Evolutionary conservation across 768 basidiomycete species (phyloP), one percentile per base, ranked within the genome.

Genomic region (Suillus subaureus): DNA sequence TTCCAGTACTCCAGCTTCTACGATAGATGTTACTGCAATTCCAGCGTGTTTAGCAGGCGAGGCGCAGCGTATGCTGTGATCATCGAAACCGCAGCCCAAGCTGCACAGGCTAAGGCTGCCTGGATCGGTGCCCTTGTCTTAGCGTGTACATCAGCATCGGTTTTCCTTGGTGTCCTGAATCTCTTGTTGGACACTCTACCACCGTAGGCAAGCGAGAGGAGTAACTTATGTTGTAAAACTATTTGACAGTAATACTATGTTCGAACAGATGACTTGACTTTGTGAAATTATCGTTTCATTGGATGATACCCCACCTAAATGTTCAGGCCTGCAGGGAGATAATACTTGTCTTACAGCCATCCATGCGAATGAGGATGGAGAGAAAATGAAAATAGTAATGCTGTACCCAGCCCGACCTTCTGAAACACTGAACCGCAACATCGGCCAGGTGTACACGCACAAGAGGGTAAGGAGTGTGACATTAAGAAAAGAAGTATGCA

Each of bases 81-180:
- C 7, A 55, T 35, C 33, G 54, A 55, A 55, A 55, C 54, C 21
- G 3, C 54, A 55, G 54, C 54, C 12, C 63, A 12, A 78, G 77
- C 63, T 9, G 31, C 45, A 8, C 39, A 63, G 51, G 77, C 77
- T 70, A 72, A 64, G 43, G 37, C 13, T 0, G 77, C 78, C 15
- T 82, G 82, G 81, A 73, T 77, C 54, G 79, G 80, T 0, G 82
- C 75, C 1, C 73, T 79, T 0, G 68, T 64, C 11, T 69, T 83
- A 3, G 74, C 76, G 3, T 65, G 71, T 40, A 58, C 61, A 1
- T 70, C 62, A 63, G 75, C 74, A 4, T 13, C 57, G 0, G 28
- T 72, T 35, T 80, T 77, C 37, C 69, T 77, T 0, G 68, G 70
- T 2, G 69, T 71, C 62, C 71, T 80, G 1, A 74, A 73, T 58